Conservation (phyloP, 2,329 filamentous ascomycete genomes). For the Pezicula neosporulosa region DNA sequence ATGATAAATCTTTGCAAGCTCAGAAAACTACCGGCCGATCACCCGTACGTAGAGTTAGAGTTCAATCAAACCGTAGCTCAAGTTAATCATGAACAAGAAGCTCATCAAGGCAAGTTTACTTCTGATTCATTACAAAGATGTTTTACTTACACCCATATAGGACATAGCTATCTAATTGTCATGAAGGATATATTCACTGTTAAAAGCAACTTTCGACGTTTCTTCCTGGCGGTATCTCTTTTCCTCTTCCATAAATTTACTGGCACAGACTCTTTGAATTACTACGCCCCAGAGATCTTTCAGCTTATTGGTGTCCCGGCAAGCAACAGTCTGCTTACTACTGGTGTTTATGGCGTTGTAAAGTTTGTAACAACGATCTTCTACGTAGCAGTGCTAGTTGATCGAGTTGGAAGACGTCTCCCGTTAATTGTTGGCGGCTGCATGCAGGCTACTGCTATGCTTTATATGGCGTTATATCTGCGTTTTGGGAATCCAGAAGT, state of each 20-base stretch:
- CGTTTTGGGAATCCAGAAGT: slow-evolving; percentile 52
- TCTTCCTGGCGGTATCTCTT: slow-evolving; percentile 39
- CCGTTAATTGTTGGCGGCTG: slow-evolving; percentile 59
- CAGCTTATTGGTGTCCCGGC: slow-evolving; percentile 53
- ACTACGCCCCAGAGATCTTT: slow-evolving; percentile 60
- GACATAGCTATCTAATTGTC: slow-evolving; percentile 26
- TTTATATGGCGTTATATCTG: slow-evolving; percentile 65
- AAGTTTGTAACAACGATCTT: slow-evolving; percentile 58
- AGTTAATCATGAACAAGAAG: slow-evolving; percentile 42
- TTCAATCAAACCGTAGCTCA: slow-evolving; percentile 39
- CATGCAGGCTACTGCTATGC: slow-evolving; percentile 57
- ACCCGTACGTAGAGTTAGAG: slow-evolving; percentile 46
- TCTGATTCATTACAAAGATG: neutral
- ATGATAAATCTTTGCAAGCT: slow-evolving; percentile 48
- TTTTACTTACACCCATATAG: neutral
- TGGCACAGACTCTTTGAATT: slow-evolving; percentile 55
- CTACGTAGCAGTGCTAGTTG: slow-evolving; percentile 65
- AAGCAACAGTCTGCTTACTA: slow-evolving; percentile 52
- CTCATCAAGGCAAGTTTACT: slow-evolving; percentile 30
- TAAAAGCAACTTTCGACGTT: slow-evolving; percentile 65
- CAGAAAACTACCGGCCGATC: slow-evolving; percentile 40
- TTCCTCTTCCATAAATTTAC: slow-evolving; percentile 56
- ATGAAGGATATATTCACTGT: slow-evolving; percentile 37
- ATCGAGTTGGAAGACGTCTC: slow-evolving; percentile 58
- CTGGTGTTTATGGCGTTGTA: slow-evolving; percentile 67